Evolutionary conservation across 139 green algal genomes (phyloP).

Genomic region (Tetraselmis striata): DNA sequence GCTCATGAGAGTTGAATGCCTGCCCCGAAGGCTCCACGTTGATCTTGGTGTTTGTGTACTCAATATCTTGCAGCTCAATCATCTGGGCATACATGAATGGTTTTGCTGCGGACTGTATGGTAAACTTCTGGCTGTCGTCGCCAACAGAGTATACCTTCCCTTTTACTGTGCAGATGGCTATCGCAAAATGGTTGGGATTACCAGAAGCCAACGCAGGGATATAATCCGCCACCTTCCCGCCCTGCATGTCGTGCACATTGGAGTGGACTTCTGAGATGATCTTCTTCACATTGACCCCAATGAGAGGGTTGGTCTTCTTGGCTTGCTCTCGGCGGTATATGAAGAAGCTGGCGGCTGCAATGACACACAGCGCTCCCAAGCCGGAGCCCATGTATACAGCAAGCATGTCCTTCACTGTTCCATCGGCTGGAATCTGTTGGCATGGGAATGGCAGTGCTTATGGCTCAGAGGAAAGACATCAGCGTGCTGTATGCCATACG

Average conservation of each 20-base stretch:
- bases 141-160: neutral
- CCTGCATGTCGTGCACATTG: neutral
- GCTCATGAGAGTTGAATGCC: neutral
- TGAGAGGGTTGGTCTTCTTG: neutral
- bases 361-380: neutral
- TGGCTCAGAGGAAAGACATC: too few species aligned
- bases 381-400: neutral
- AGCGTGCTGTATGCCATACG: too few species aligned
- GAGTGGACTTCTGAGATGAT: neutral
- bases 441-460: neutral
- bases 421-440: neutral
- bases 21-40: neutral
- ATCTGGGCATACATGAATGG: neutral
- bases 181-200: neutral
- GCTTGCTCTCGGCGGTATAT: neutral
- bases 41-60: neutral
- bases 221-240: neutral
- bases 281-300: neutral
- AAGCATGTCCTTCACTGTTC: neutral
- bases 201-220: neutral
- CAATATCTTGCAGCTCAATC: neutral
- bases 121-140: neutral
- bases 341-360: neutral
- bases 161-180: neutral
- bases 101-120: neutral